Percentiles rank a stretch among this genome's conserved stretches.
These are phyloP conservation scores for Hylodesmum podocarpum DNA, from an alignment of 306 rosid genomes.

Conservation along the genomic window DNA sequence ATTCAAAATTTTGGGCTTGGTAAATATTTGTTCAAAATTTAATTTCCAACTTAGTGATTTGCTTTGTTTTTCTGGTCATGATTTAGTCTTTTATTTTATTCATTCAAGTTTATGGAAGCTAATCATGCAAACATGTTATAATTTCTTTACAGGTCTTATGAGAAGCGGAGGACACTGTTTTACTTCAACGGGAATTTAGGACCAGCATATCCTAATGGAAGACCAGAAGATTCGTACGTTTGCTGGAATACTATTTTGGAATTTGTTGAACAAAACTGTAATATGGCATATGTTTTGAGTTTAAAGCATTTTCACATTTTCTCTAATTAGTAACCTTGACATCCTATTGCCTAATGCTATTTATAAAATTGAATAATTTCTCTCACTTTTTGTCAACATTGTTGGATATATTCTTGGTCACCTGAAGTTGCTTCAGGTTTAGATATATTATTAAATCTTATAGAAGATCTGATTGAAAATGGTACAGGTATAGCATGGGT, in stretches of 20 bases:
- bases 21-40: slow-evolving; percentile 24
- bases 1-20: slow-evolving; percentile 77
- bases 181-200: slow-evolving; percentile 94
- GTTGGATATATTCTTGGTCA: slow-evolving; percentile 1
- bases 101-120: neutral
- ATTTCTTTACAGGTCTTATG: slow-evolving; percentile 60
- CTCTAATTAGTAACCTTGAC: slow-evolving; percentile 4
- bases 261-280: neutral
- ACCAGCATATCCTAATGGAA: slow-evolving; percentile 65
- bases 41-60: neutral
- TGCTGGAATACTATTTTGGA: slow-evolving; percentile 15
- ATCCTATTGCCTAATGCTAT: neutral
- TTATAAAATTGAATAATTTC: slow-evolving; percentile 1
- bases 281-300: neutral
- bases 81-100: neutral
- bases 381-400: slow-evolving; percentile 18
- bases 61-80: slow-evolving; percentile 19
- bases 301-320: neutral
- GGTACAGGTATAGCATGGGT: slow-evolving; percentile 89
- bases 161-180: slow-evolving; percentile 71
- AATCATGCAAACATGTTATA: slow-evolving; percentile 19
- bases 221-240: slow-evolving; percentile 80
- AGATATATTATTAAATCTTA: slow-evolving; percentile 11
- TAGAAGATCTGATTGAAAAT: slow-evolving; percentile 15
- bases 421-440: slow-evolving; percentile 9